Evolutionary conservation across 305 asterid species (phyloP).

Genomic region (Solanum aculeatissimum): DNA sequence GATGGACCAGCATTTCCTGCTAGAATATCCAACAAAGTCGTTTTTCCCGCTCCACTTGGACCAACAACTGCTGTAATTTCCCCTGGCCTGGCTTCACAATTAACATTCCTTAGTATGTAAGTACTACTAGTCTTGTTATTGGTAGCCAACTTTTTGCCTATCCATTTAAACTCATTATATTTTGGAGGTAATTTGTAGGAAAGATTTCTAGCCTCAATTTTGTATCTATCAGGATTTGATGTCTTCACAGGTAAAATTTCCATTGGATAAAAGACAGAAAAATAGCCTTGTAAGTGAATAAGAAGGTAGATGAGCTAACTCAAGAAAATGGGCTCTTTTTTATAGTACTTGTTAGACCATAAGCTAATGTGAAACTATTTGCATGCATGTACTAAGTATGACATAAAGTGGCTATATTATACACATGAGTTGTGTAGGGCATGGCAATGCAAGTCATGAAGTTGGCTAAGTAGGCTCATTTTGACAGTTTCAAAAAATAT

Average conservation of each 20-base stretch:
- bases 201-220: constrained; percentile 21
- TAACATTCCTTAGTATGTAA: constrained; percentile 31
- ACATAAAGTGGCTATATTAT: background rate
- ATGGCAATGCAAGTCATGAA: background rate
- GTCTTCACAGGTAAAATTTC: constrained; percentile 23
- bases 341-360: background rate
- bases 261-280: constrained; percentile 13
- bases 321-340: constrained; percentile 7
- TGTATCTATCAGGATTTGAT: constrained; percentile 16
- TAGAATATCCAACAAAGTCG: constrained; percentile 52
- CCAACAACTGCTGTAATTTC: constrained; percentile 64
- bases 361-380: background rate
- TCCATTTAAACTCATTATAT: constrained; percentile 9
- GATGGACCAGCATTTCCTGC: constrained; percentile 27
- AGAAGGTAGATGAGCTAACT: constrained; percentile 21
- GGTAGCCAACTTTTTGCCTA: background rate
- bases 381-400: constrained; percentile 1
- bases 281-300: background rate
- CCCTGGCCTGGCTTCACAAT: constrained; percentile 49
- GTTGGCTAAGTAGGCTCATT: background rate
- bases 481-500: constrained; percentile 1
- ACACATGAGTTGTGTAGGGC: constrained; percentile 4
- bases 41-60: constrained; percentile 77
- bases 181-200: constrained; percentile 28
- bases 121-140: constrained; percentile 9